Conservation (phyloP, 192 early-diverging fungal genomes). For the Backusella australiensis region DNA sequence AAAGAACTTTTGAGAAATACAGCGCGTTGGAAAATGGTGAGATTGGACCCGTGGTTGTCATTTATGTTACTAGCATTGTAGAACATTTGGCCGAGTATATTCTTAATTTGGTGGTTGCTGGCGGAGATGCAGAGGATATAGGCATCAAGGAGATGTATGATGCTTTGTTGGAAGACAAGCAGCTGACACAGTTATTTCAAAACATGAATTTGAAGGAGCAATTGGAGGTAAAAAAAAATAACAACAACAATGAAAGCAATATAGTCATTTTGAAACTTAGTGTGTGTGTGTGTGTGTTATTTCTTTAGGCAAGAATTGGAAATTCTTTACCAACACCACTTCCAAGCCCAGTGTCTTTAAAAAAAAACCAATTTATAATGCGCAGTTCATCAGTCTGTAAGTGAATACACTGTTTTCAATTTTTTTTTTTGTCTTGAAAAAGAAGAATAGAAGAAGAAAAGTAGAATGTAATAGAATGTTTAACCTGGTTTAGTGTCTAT, state of each 20-base stretch:
- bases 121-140: conserved; percentile 47
- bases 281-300: not conserved
- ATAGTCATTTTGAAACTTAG: not conserved
- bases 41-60: conserved; percentile 40
- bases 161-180: conserved; percentile 48
- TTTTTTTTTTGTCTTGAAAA: not conserved
- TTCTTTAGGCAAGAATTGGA: not conserved
- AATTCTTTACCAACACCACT: conserved; percentile 4
- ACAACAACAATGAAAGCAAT: not conserved
- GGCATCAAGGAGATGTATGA: conserved; percentile 48
- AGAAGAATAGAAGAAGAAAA: not conserved
- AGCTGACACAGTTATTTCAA: conserved; percentile 45
- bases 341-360: conserved; percentile 11
- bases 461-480: not conserved
- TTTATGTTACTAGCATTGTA: conserved; percentile 55
- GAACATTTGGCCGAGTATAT: conserved; percentile 60
- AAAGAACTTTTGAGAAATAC: conserved; percentile 33
- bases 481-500: not conserved
- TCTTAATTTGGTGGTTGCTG: conserved; percentile 42
- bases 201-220: conserved; percentile 45
- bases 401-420: not conserved
- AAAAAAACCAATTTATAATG: conserved; percentile 9
- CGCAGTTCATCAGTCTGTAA: conserved; percentile 2
- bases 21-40: not conserved
- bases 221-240: conserved; percentile 39